Base-by-base conservation (phyloP, 2,329 filamentous ascomycete species). In the Colletotrichum lini region DNA sequence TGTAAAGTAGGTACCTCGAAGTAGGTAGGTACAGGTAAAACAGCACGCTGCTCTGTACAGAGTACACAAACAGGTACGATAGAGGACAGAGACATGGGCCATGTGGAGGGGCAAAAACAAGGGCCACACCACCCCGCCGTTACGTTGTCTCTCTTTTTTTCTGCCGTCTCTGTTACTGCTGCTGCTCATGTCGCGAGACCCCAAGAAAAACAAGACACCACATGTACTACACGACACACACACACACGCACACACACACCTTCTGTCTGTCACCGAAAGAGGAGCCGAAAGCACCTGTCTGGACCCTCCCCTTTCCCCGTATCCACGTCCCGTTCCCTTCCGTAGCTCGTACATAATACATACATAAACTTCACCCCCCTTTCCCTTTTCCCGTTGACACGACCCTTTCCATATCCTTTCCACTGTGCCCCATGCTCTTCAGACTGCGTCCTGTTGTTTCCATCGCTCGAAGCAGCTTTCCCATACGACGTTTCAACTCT, bases 341-440 rank as follows among this genome's bases (percentile, higher is more conserved):
- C 50, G 60, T 63, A 63, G 16, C 60, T 63, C 30, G 30, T 62
- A 52, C 59, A 40, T 54, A 58, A 30, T 62, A 62, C 45, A 71
- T 68, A 61, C 52, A 71, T 68, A 61, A 67, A 58, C 56, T 67
- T 56, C 62, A 59, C 61, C 67, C 57, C 62, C 47, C 61, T 18
- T 30, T 30, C 18, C 61, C 53, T 40, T 45, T 35, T 42, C 38
- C 35, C 35, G 9, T 38, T 38, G 35, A 38, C 12, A 4, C 21
- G 12, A 23, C 7, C 16, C n/a, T 64, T 30, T 15, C 13, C 30
- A 26, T 35, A 56, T 21, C n/a, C 4, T 44, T 50, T 40, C 30
- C 49, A 49, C 45, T 35, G 38, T 73, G 18, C 67, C 71, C 65
- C 64, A 74, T 74, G 73, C 71, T 74, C 58, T 67, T 72, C 61